phyloP scores from a whole-genome alignment of 2,329 filamentous ascomycete species.

The Aspergillus uvarum region DNA sequence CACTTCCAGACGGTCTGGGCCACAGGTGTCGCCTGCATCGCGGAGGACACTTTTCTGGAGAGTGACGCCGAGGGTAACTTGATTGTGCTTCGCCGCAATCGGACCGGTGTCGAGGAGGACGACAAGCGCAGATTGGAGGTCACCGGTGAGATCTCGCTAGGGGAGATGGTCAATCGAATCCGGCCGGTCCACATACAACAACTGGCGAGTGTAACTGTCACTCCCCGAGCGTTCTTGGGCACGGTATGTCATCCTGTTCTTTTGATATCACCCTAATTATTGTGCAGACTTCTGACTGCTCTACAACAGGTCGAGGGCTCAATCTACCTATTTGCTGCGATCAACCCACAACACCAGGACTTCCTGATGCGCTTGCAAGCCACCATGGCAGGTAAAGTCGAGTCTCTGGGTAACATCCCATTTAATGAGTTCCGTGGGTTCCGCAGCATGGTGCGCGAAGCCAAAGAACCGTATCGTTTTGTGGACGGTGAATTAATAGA shows the following conservation, averaged over 20 bases:
- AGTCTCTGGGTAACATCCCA: conserved; percentile 68
- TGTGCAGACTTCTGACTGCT: background rate
- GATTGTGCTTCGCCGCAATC: conserved; percentile 72
- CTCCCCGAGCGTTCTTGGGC: conserved; percentile 81
- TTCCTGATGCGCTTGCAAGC: conserved; percentile 79
- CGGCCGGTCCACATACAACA: conserved; percentile 68
- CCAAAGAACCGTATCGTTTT: conserved; percentile 78
- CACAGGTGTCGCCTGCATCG: conserved; percentile 73
- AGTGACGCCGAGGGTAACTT: conserved; percentile 87
- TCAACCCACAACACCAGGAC: conserved; percentile 70
- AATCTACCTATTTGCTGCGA: conserved; percentile 83
- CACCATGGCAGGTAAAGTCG: conserved; percentile 65
- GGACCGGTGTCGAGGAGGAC: conserved; percentile 69
- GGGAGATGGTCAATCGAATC: conserved; percentile 92
- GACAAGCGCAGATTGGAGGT: conserved; percentile 70
- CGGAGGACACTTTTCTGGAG: conserved; percentile 73
- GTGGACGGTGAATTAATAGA: conserved; percentile 92
- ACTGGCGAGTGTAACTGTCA: conserved; percentile 64
- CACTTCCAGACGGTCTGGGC: conserved; percentile 82
- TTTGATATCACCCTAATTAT: background rate
- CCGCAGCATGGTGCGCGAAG: conserved; percentile 67
- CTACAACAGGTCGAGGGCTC: conserved; percentile 73
- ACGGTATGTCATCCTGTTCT: conserved; percentile 62
- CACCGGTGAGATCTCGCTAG: conserved; percentile 78
- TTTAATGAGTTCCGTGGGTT: conserved; percentile 84